These are phyloP conservation scores for Cavenderia fasciculata DNA, from an alignment of 78 protist species.

Conservation along the genomic window DNA sequence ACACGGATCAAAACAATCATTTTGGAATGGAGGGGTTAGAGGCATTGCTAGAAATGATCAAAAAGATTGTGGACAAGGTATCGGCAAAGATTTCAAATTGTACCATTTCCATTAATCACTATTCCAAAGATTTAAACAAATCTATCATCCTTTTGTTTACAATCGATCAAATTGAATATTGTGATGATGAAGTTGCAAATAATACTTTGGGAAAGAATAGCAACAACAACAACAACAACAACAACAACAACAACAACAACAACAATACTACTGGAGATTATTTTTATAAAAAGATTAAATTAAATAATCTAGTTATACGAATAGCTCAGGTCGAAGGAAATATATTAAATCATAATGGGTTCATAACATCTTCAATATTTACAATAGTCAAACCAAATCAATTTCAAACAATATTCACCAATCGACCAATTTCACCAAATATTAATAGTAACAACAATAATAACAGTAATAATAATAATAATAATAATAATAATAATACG, in stretches of 20 bases:
- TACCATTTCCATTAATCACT: slow-evolving; percentile 12
- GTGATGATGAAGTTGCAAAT: background rate
- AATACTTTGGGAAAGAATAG: background rate
- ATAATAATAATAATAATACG: slow-evolving; percentile 2
- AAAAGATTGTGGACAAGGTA: slow-evolving; percentile 37
- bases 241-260: slow-evolving; percentile 8
- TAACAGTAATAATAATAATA: background rate
- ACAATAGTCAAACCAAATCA: background rate
- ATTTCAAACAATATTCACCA: slow-evolving; percentile 47
- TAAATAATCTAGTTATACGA: slow-evolving; percentile 6
- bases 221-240: slow-evolving; percentile 4
- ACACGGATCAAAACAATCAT: background rate
- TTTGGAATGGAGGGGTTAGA: slow-evolving; percentile 42
- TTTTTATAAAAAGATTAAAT: slow-evolving; percentile 11
- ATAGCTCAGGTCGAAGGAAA: slow-evolving; percentile 25
- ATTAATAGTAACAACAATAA: background rate
- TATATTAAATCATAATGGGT: slow-evolving; percentile 11
- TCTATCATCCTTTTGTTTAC: slow-evolving; percentile 1
- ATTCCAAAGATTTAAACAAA: slow-evolving; percentile 12
- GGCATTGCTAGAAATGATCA: slow-evolving; percentile 41
- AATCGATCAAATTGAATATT: slow-evolving; percentile 37
- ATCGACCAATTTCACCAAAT: background rate
- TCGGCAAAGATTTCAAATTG: slow-evolving; percentile 37
- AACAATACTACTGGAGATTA: slow-evolving; percentile 2
- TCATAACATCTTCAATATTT: slow-evolving; percentile 21